A percentile compares a stretch with the other conserved stretches of the same genome.
Conservation (phyloP, 305 asterid genomes). For the Fraxinus velutina region DNA sequence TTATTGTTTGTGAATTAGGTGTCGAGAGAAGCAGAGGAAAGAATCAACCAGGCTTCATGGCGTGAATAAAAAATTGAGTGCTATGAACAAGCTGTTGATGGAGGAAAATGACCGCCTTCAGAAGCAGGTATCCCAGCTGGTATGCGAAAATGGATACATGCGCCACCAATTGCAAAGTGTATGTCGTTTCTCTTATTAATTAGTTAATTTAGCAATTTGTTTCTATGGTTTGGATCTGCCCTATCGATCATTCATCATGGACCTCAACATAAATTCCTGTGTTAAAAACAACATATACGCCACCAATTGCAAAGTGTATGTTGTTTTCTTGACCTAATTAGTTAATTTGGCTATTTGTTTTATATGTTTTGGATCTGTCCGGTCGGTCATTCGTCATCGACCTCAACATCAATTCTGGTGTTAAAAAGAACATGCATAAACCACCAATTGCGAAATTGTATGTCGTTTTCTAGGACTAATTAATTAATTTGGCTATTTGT, state of each 20-base stretch:
- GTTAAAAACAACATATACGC: slow-evolving; percentile 36
- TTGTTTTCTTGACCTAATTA: neutral
- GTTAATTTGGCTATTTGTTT: neutral
- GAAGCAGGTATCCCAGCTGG: slow-evolving; percentile 92
- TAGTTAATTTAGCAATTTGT: neutral
- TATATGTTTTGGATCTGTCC: neutral
- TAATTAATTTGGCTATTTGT: neutral
- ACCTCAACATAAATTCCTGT: neutral
- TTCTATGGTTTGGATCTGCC: neutral
- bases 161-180: slow-evolving; percentile 78
- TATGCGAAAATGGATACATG: slow-evolving; percentile 86
- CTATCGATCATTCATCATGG: neutral
- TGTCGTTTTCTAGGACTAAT: neutral
- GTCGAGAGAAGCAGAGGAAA: slow-evolving; percentile 93
- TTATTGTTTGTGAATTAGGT: slow-evolving; percentile 41
- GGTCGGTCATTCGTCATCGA: neutral
- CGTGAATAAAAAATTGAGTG: slow-evolving; percentile 75
- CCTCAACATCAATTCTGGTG: neutral
- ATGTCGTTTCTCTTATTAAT: slow-evolving; percentile 27
- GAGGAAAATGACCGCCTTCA: slow-evolving; percentile 97
- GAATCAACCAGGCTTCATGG: slow-evolving; percentile 79
- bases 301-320: slow-evolving; percentile 80
- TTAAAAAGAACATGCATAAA: neutral
- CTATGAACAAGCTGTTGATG: slow-evolving; percentile 91
- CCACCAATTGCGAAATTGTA: neutral